These are phyloP conservation scores for Phytophthora cactorum DNA, from an alignment of 352 stramenopile genomes.

Conservation along the genomic window DNA sequence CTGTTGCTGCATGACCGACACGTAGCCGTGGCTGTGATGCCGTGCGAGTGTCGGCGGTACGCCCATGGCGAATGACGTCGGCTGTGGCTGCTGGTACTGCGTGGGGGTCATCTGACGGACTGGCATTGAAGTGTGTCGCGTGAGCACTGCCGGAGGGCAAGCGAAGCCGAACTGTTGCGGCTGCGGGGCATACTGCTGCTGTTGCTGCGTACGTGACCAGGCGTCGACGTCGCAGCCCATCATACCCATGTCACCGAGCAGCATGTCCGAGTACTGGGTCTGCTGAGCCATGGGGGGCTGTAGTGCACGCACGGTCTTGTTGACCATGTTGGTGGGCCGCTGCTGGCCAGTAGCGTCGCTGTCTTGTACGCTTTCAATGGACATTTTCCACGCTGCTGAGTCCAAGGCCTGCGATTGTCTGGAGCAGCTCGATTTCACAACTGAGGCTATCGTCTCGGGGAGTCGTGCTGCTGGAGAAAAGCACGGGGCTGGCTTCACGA, in stretches of 20 bases:
- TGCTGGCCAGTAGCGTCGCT: conserved; percentile 19
- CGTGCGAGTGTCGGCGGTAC: conserved; percentile 54
- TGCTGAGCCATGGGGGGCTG: conserved; percentile 33
- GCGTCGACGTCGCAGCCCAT: conserved; percentile 71
- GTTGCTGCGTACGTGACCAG: conserved; percentile 48
- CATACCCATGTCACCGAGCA: conserved; percentile 71
- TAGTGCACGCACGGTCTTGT: conserved; percentile 18
- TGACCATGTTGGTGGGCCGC: conserved; percentile 7
- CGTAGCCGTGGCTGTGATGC: conserved; percentile 73
- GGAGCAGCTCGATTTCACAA: conserved; percentile 36
- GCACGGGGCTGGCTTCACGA: conserved; percentile 20
- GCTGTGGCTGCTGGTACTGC: conserved; percentile 29
- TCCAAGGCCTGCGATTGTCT: conserved; percentile 7
- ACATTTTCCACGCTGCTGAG: conserved; percentile 35
- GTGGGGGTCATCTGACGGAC: conserved; percentile 40
- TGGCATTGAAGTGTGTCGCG: conserved; percentile 72
- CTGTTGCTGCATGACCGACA: conserved; percentile 51
- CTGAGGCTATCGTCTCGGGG: conserved; percentile 33
- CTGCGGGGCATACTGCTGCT: conserved; percentile 41
- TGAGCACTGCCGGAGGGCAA: conserved; percentile 62
- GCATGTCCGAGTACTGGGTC: conserved; percentile 48
- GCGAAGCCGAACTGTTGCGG: conserved; percentile 45
- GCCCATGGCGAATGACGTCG: conserved; percentile 37
- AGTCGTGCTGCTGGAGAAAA: conserved; percentile 9
- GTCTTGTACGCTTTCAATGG: conserved; percentile 49